phyloP scores from a whole-genome alignment of 2,329 filamentous ascomycete genomes.

The Chalaropsis thielavioides region DNA sequence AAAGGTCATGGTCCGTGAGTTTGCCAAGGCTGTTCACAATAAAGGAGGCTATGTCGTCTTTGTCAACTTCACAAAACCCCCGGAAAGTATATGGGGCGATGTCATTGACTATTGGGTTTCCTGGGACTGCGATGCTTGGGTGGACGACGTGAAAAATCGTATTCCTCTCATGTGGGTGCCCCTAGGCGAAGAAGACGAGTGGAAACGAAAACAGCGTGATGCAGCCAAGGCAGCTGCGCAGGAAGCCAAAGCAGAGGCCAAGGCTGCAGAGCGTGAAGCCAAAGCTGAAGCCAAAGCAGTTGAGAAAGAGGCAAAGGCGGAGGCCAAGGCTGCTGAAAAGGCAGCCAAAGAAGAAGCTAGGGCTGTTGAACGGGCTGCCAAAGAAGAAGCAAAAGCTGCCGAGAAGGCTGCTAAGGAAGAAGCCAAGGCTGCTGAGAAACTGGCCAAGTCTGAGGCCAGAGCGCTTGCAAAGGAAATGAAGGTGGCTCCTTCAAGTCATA shows the following conservation, averaged over 20 bases:
- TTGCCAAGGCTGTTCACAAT: slow-evolving; percentile 55
- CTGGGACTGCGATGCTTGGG: slow-evolving; percentile 64
- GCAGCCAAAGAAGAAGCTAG: slow-evolving; percentile 13
- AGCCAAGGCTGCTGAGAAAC: slow-evolving; percentile 13
- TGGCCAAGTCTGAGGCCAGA: slow-evolving; percentile 10
- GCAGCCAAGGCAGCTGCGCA: slow-evolving; percentile 16
- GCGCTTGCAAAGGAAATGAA: neutral
- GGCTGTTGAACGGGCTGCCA: slow-evolving; percentile 11
- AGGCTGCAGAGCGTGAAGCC: slow-evolving; percentile 12
- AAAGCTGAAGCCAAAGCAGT: slow-evolving; percentile 11
- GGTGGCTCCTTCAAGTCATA: neutral
- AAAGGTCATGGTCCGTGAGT: slow-evolving; percentile 56
- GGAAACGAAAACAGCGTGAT: slow-evolving; percentile 30
- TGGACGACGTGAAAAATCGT: slow-evolving; percentile 44
- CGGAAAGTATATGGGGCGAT: slow-evolving; percentile 58
- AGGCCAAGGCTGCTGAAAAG: slow-evolving; percentile 11
- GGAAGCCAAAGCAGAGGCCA: slow-evolving; percentile 14
- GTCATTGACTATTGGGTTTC: slow-evolving; percentile 61
- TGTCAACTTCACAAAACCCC: slow-evolving; percentile 57
- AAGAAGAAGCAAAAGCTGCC: slow-evolving; percentile 11
- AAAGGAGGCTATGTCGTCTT: slow-evolving; percentile 56
- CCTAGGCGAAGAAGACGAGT: slow-evolving; percentile 31
- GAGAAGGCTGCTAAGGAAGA: slow-evolving; percentile 13
- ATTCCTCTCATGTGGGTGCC: slow-evolving; percentile 47
- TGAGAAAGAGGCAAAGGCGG: slow-evolving; percentile 11